Evolutionary conservation across 371 early-diverging fungal species (phyloP), one percentile per base, ranked within the genome.

Genomic region (Zychaea mexicana): DNA sequence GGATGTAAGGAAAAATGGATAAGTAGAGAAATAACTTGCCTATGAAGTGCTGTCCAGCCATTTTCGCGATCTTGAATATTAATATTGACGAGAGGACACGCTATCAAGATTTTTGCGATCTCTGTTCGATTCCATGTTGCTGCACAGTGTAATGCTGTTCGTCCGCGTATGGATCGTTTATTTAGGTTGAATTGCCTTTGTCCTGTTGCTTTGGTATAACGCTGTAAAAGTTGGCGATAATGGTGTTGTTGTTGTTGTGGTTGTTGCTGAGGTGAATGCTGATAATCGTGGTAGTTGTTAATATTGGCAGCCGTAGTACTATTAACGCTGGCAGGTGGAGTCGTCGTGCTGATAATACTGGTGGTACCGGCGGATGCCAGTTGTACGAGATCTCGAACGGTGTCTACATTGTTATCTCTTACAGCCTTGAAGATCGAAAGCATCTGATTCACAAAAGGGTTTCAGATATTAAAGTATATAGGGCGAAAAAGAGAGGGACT

Each of bases 41-140:
- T 81, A 65, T 93, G 92, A 32, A 92, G 68, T 9, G 88, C 82
- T 17, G 93, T 91, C 83, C 90, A 91, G 0, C 90, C 89, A 57
- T 82, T 86, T 64, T 91, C 93, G 27, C 68, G 59, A 65, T 93
- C 93, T 62, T 77, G 81, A 8, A 79, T 22, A 62, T 91, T 91
- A 45, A 90, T 76, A 65, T 87, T 78, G 28, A 89, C 79, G 24
- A 69, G 66, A 2, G 85, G 72, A 66, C 79, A 82, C 17, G 66
- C 64, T 13, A 89, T 69, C 6, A 89, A 67, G 5, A 68, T 28
- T 31, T 67, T 64, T 54, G 84, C 80, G 15, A 83, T 66, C 24
- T 76, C 74, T 3, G 58, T 46, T 57, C 83, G 64, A 61, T 84
- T 79, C 70, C 79, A 77, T 15, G 74, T 64, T 21, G 69, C 74